These are phyloP conservation scores for Pichia membranifaciens DNA, from an alignment of 805 yeast species.

Conservation along the genomic window DNA sequence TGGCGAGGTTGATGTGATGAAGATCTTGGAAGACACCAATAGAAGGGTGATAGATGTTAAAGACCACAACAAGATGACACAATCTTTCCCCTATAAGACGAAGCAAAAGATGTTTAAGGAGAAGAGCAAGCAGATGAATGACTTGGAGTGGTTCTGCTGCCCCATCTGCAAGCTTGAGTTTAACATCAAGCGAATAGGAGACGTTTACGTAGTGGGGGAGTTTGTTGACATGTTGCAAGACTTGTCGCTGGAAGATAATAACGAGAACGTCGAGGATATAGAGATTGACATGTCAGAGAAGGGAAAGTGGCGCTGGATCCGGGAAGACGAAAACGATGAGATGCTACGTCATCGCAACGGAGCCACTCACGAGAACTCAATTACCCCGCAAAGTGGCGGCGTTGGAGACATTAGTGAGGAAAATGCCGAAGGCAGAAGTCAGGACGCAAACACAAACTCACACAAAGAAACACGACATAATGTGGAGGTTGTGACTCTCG, in stretches of 20 bases:
- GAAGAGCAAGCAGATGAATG: slow-evolving; percentile 18
- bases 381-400: not conserved
- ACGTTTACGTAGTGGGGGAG: slow-evolving; percentile 30
- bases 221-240: slow-evolving; percentile 23
- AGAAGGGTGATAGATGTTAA: slow-evolving; percentile 18
- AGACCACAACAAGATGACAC: slow-evolving; percentile 21
- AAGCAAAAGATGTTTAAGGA: slow-evolving; percentile 17
- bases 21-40: slow-evolving; percentile 25
- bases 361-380: not conserved
- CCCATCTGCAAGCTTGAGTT: slow-evolving; percentile 34
- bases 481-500: slow-evolving; percentile 13
- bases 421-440: too few relatives aligned
- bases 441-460: not conserved
- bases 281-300: slow-evolving; percentile 22
- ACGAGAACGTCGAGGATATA: slow-evolving; percentile 18
- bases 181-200: slow-evolving; percentile 28
- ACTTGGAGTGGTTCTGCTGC: slow-evolving; percentile 28
- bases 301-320: slow-evolving; percentile 23
- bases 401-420: not conserved
- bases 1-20: slow-evolving; percentile 19
- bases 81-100: slow-evolving; percentile 21
- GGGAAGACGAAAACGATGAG: slow-evolving; percentile 11
- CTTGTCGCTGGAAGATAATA: slow-evolving; percentile 14
- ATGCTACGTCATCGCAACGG: too few relatives aligned
- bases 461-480: not conserved